Percentiles rank a stretch among this genome's conserved stretches.
phyloP scores from a whole-genome alignment of 495 filamentous ascomycete genomes.

The Parathielavia appendiculata region DNA sequence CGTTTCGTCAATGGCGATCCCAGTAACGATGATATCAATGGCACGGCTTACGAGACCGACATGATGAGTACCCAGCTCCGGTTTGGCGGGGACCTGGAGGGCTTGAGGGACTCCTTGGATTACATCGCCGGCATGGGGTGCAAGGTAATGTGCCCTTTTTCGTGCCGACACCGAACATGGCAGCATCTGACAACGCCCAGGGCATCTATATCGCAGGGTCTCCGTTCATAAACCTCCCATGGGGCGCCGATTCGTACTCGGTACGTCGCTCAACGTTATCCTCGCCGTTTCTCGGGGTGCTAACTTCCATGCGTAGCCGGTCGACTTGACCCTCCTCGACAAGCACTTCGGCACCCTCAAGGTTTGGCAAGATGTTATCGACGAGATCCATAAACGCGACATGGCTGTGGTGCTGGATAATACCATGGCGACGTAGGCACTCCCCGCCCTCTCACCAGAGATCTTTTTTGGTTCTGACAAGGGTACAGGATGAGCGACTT shows the following conservation, averaged over 20 bases:
- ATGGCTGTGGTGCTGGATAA: slow-evolving; percentile 74
- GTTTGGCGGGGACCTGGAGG: slow-evolving; percentile 66
- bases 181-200: slow-evolving; percentile 26
- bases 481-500: slow-evolving; percentile 56
- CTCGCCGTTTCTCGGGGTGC: not conserved
- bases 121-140: slow-evolving; percentile 73
- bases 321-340: slow-evolving; percentile 67
- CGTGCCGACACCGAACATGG: not conserved
- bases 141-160: slow-evolving; percentile 35
- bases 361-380: slow-evolving; percentile 58
- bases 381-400: slow-evolving; percentile 57
- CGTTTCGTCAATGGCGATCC: slow-evolving; percentile 70
- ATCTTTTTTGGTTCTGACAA: slow-evolving; percentile 19
- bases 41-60: slow-evolving; percentile 65
- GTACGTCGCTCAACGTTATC: slow-evolving; percentile 21
- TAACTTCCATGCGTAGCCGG: slow-evolving; percentile 37
- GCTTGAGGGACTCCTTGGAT: slow-evolving; percentile 61
- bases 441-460: not conserved
- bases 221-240: slow-evolving; percentile 66
- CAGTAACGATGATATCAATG: slow-evolving; percentile 65
- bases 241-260: slow-evolving; percentile 61
- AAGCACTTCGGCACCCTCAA: slow-evolving; percentile 62
- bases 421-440: slow-evolving; percentile 55
- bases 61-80: slow-evolving; percentile 63
- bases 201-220: slow-evolving; percentile 66